Base-by-base conservation (phyloP, 768 basidiomycete species). In the Boletellus emodensis region DNA sequence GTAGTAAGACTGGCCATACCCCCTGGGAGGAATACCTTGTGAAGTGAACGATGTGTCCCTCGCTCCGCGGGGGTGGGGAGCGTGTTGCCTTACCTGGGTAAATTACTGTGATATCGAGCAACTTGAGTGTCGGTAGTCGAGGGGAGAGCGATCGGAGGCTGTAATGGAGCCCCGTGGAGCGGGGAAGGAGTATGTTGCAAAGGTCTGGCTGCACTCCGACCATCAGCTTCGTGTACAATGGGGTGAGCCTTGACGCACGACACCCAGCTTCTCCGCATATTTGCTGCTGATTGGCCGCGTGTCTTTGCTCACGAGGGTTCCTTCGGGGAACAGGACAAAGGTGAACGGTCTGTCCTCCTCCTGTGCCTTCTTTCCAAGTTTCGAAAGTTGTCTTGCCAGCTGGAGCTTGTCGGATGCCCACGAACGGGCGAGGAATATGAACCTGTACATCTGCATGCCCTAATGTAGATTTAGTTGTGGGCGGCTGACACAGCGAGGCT, bases 371-470 rank as follows among this genome's bases (percentile, higher is more conserved):
- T 75, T 76, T 1, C 85, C 93, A 13, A 95, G 73, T 38, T 79
- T 74, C 0, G 84, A 80, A 18, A 96, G 77, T 50, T 82, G 77
- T 18, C 73, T 69, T 24, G 83, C 78, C 6, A 96, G 75, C 54
- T 84, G 79, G 10, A 77, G 62, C 52, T 82, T 77, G 65, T 97
- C 94, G 17, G 89, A 82, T 2, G 87, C 85, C 94, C 93, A 95
- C 18, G 88, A 91, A 33, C 94, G 84, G 15, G 86, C 83, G 20
- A 97, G 79, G 68, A 97, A 97, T 52, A 97, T 92, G 69, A 98
- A 98, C 51, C 84, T 77, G 70, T 83, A 96, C 72, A 93, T 85
- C 79, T 89, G 92, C 92, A 96, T 97, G 49, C 81, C 87, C 90
- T 91, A 42, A 13, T 10, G 36, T 34, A 17, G 30, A 30, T 43